phyloP scores from a whole-genome alignment of 179 eudicot genomes.

The Silene coronaria region DNA sequence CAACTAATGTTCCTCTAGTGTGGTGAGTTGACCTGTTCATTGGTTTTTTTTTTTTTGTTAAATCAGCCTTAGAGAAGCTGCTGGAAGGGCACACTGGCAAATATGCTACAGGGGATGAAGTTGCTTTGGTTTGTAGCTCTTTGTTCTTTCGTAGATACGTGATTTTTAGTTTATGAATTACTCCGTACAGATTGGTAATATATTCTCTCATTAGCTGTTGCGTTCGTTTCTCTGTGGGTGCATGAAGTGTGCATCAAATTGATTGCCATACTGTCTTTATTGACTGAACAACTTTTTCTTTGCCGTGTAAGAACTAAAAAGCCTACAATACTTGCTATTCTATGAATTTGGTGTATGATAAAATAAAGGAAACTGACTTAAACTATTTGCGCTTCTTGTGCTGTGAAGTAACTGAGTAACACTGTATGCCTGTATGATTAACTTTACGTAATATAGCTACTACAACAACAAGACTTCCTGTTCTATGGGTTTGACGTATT shows the following conservation, averaged over 20 bases:
- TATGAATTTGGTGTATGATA: neutral
- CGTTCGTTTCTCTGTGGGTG: neutral
- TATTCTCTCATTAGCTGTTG: neutral
- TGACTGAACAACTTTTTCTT: neutral
- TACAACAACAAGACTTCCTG: neutral
- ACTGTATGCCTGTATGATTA: too few relatives aligned
- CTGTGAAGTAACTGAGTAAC: too few relatives aligned
- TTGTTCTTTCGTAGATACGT: conserved; percentile 13
- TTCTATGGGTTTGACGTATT: neutral
- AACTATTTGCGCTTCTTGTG: too few relatives aligned
- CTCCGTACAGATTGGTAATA: neutral
- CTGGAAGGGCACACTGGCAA: conserved; percentile 61
- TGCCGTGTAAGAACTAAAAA: neutral
- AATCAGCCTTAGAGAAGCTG: conserved; percentile 80
- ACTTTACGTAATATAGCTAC: too few relatives aligned
- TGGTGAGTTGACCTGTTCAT: neutral
- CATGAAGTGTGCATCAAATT: neutral
- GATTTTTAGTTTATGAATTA: neutral
- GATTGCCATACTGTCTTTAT: neutral
- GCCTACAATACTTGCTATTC: neutral
- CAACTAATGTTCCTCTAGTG: neutral
- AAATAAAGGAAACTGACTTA: too few relatives aligned
- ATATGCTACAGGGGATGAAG: conserved; percentile 95
- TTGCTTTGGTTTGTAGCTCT: conserved; percentile 59
- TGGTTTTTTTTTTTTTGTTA: neutral